These are phyloP conservation scores for Tricholoma flavovirens DNA, from an alignment of 768 basidiomycete species.

Conservation along the genomic window DNA sequence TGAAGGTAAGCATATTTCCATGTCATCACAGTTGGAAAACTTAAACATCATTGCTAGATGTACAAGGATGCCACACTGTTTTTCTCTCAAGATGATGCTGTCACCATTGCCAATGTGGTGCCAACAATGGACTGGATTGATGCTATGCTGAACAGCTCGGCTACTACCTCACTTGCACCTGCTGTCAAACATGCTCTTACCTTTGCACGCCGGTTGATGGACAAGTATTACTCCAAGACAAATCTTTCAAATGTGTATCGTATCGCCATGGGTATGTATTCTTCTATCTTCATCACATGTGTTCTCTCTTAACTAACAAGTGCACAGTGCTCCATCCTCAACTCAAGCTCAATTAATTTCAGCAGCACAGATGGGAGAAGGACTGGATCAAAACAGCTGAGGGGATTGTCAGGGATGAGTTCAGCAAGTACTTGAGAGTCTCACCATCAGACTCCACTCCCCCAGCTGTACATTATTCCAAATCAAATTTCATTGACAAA, in stretches of 20 bases:
- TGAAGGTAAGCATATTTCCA: no score
- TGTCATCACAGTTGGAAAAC: no score
- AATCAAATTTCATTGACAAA: neutral
- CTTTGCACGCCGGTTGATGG: slow-evolving; percentile 20
- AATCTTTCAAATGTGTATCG: slow-evolving; percentile 5
- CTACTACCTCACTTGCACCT: neutral
- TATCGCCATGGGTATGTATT: slow-evolving; percentile 24
- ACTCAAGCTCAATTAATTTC: slow-evolving; percentile 31
- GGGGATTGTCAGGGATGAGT: slow-evolving; percentile 18
- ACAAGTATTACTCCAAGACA: slow-evolving; percentile 24
- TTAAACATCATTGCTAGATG: slow-evolving; percentile 6
- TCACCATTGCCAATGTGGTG: slow-evolving; percentile 26
- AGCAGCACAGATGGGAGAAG: slow-evolving; percentile 19
- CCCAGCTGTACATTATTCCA: neutral
- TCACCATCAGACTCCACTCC: neutral
- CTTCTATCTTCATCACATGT: neutral
- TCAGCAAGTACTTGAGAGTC: slow-evolving; percentile 1
- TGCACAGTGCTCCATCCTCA: slow-evolving; percentile 28
- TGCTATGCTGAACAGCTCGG: slow-evolving; percentile 8
- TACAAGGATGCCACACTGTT: slow-evolving; percentile 26
- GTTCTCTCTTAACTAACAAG: neutral
- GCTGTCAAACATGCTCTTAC: slow-evolving; percentile 17
- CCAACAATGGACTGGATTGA: slow-evolving; percentile 33
- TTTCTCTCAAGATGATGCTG: slow-evolving; percentile 20
- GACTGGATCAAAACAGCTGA: slow-evolving; percentile 24